These are phyloP conservation scores for Flaveria floridana DNA, from an alignment of 140 eudicot genomes.

Conservation along the genomic window DNA sequence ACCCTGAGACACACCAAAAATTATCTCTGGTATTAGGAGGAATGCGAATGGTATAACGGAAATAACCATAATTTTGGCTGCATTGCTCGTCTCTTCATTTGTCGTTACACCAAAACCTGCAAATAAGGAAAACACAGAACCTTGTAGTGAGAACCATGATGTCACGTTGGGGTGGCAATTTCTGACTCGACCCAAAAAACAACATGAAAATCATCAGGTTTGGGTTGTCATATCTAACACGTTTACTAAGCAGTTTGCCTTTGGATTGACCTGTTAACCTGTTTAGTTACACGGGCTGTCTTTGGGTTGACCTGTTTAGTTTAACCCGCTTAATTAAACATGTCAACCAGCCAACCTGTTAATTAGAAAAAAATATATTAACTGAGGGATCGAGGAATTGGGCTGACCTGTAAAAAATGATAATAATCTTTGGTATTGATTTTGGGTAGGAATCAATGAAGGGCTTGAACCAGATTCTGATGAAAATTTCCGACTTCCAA, in stretches of 20 bases:
- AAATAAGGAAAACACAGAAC: not conserved
- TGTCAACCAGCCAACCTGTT: not conserved
- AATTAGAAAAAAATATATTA: conserved; percentile 1
- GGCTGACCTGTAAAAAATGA: conserved; percentile 42
- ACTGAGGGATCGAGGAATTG: conserved; percentile 1
- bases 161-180: not conserved
- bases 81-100: conserved; percentile 51
- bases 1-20: conserved; percentile 36
- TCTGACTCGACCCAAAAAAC: not conserved
- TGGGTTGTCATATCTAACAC: not conserved
- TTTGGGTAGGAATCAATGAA: conserved; percentile 26
- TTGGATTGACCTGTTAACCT: not conserved
- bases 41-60: conserved; percentile 61
- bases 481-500: conserved; percentile 43
- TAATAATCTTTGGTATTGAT: conserved; percentile 35
- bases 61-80: conserved; percentile 62
- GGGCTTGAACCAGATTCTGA: conserved; percentile 15
- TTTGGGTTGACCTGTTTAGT: not conserved
- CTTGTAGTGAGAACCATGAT: not conserved
- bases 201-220: not conserved
- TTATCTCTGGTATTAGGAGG: conserved; percentile 42
- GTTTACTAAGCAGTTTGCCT: not conserved
- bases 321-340: not conserved
- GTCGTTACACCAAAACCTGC: conserved; percentile 55
- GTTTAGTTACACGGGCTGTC: not conserved